Base-by-base conservation (phyloP, 2,329 filamentous ascomycete genomes). In the Zymoseptoria ardabiliae region DNA sequence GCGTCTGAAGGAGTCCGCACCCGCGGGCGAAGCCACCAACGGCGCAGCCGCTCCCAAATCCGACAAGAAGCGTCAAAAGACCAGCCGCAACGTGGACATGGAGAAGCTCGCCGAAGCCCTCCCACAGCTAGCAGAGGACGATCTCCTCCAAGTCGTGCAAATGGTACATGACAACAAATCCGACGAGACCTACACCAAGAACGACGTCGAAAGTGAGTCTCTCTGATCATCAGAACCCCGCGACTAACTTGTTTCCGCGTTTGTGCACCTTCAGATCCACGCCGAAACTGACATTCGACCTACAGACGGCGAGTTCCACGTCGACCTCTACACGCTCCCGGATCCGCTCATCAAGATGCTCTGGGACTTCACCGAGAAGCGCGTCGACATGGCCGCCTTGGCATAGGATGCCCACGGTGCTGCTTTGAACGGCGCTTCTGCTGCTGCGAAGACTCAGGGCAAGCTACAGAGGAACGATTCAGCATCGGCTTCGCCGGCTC, bases 91-190 rank as follows among this genome's bases (percentile, higher is more conserved):
- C 76, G 80, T 89, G 67, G 94, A 99, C 75, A 94, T 96, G 80
- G 94, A 99, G 79, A 97, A 96, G 81, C 85, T 99, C 69, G 94
- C 93, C 30, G 92, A 97, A 60, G 91, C 88, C 0, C 80, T 99
- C 60, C 86, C 93, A 73, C 91, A 90, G 79, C 85, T 99, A 23
- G 84, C 85, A 65, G 94, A 99, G 78, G 94, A 99, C 66, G 93
- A 97, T 70, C 79, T 99, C 50, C 81, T 99, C 62, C 90, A 94
- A 68, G 91, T 97, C 22, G 95, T 99, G 62, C 93, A 97, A 78
- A 88, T 99, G 84, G 93, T 99, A 63, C 94, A 97, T 75, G 94
- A 99, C 77, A 90, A 97, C 78, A 97, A 97, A 81, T 87, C 85
- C 1, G 85, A 90, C 5, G 91, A 96, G 65, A 97, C 93, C 1